Evolutionary conservation across 805 yeast genomes (phyloP).

Genomic region (Saccharomyces eubayanus): DNA sequence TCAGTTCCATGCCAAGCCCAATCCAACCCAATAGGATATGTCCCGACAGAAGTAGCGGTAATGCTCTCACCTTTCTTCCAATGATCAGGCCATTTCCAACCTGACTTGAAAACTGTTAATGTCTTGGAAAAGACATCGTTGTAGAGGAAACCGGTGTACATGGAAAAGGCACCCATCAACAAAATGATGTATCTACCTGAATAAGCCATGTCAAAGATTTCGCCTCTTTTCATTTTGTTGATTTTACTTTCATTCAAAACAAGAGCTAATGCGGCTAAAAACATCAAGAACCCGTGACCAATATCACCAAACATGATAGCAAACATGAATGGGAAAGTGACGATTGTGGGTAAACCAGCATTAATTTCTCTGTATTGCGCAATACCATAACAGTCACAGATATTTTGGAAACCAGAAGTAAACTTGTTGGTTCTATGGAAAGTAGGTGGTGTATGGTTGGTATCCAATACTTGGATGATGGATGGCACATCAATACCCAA

Average conservation of each 20-base stretch:
- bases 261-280: constrained; percentile 45
- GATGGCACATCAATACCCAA: constrained; percentile 33
- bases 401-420: constrained; percentile 59
- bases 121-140: constrained; percentile 66
- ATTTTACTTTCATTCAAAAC: constrained; percentile 48
- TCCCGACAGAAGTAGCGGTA: constrained; percentile 41
- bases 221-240: constrained; percentile 54
- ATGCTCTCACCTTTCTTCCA: constrained; percentile 44
- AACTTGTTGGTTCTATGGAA: constrained; percentile 63
- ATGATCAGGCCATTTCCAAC: constrained; percentile 58
- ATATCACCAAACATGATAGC: constrained; percentile 80
- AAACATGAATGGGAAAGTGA: constrained; percentile 75
- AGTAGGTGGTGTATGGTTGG: constrained; percentile 64
- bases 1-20: constrained; percentile 78
- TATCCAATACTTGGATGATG: constrained; percentile 50
- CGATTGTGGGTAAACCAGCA: constrained; percentile 66
- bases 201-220: constrained; percentile 70
- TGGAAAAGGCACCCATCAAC: constrained; percentile 64
- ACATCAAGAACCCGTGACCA: constrained; percentile 64
- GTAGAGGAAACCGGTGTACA: constrained; percentile 66
- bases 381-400: constrained; percentile 70
- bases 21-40: constrained; percentile 58
- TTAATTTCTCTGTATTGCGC: constrained; percentile 70
- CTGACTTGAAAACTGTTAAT: constrained; percentile 57
- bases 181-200: constrained; percentile 61